These are phyloP conservation scores for Trypanosomatidae sp. DNA, from an alignment of 208 protist genomes.

Conservation along the genomic window DNA sequence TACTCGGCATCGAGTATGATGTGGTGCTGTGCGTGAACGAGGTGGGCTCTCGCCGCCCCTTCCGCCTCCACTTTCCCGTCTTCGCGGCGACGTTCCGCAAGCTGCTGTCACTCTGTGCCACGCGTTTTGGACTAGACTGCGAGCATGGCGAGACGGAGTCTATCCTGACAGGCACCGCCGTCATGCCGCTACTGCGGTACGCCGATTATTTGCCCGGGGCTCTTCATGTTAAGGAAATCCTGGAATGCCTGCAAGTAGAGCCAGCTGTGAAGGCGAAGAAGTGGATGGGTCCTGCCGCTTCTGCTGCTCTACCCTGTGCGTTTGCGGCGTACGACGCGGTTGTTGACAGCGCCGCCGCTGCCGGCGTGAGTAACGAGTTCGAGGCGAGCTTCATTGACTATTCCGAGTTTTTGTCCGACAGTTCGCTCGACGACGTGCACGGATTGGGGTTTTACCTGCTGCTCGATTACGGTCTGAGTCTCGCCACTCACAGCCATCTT, in stretches of 20 bases:
- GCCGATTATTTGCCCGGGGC: conserved; percentile 80
- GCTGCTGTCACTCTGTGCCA: conserved; percentile 69
- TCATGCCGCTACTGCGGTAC: conserved; percentile 82
- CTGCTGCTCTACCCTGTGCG: background rate
- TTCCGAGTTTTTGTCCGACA: conserved; percentile 62
- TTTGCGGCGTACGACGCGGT: background rate
- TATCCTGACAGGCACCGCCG: conserved; percentile 52
- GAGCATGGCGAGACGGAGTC: conserved; percentile 44
- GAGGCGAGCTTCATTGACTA: conserved; percentile 78
- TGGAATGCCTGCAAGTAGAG: conserved; percentile 58
- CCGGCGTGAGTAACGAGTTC: conserved; percentile 41
- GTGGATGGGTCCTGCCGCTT: background rate
- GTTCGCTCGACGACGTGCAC: conserved; percentile 61
- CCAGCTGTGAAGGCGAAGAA: conserved; percentile 30
- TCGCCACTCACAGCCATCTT: conserved; percentile 80
- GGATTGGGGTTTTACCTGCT: conserved; percentile 77
- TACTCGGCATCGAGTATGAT: conserved; percentile 80
- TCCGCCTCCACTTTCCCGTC: conserved; percentile 67
- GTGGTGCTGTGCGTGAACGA: conserved; percentile 70
- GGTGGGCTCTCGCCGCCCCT: conserved; percentile 37
- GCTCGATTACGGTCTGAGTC: conserved; percentile 70
- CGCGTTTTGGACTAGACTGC: conserved; percentile 59
- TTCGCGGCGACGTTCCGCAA: conserved; percentile 68
- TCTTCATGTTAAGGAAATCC: conserved; percentile 65
- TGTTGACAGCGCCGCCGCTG: background rate